Evolutionary conservation across 164 flowering plant species (phyloP).

Genomic region (Berberis thunbergii): DNA sequence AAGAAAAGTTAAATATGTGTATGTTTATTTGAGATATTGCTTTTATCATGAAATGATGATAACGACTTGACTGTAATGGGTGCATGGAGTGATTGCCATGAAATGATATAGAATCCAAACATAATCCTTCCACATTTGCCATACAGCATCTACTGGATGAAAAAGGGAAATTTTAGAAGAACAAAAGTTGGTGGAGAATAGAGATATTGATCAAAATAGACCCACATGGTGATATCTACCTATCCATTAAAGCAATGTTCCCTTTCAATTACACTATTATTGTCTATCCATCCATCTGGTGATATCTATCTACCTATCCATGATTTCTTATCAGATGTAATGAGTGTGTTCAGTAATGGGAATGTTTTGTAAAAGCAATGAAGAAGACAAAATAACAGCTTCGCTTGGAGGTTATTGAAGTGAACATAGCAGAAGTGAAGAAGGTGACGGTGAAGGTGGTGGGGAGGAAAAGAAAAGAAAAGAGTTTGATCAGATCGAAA

Average conservation of each 20-base stretch:
- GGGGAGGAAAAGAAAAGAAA: neutral
- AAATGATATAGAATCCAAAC: constrained; percentile 15
- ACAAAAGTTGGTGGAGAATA: constrained; percentile 15
- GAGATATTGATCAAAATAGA: neutral
- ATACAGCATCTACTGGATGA: constrained; percentile 14
- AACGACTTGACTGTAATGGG: too few species aligned
- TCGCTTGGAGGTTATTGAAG: neutral
- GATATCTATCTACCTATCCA: neutral
- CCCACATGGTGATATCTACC: too few species aligned
- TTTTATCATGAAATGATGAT: too few species aligned
- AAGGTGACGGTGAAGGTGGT: neutral
- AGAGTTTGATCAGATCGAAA: neutral
- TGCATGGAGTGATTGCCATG: too few species aligned
- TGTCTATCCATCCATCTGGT: neutral
- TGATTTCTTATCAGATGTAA: constrained; percentile 5
- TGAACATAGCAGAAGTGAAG: neutral
- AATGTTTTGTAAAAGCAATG: constrained; percentile 1
- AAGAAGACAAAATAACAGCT: neutral
- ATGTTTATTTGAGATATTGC: too few species aligned
- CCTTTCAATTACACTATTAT: neutral
- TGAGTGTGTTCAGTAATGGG: constrained; percentile 4
- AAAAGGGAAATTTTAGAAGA: constrained; percentile 8
- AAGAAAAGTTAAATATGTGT: too few species aligned
- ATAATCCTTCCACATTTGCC: constrained; percentile 1
- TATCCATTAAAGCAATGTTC: too few species aligned